Conservation (phyloP, 495 filamentous ascomycete species). For the Hypoxylon intermedium region DNA sequence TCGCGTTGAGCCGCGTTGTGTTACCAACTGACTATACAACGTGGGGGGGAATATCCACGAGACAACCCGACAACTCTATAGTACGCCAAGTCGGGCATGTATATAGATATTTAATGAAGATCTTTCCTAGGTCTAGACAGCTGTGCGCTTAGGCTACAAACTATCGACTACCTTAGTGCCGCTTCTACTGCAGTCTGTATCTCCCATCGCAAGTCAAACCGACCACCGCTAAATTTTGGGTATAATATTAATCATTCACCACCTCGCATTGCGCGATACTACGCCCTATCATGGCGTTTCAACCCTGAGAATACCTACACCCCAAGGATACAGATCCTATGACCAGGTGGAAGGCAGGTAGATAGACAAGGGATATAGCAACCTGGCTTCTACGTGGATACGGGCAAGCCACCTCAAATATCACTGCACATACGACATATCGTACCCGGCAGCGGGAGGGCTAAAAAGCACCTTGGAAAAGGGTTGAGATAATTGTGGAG, state of each 20-base stretch:
- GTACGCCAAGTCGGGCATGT: neutral
- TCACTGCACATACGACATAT: neutral
- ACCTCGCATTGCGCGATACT: slow-evolving; percentile 8
- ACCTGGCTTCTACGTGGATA: slow-evolving; percentile 7
- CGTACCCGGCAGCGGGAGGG: slow-evolving; percentile 4
- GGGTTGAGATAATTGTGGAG: slow-evolving; percentile 23
- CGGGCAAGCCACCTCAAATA: neutral
- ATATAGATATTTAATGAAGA: slow-evolving; percentile 11
- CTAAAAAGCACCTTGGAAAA: slow-evolving; percentile 1
- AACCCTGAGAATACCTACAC: slow-evolving; percentile 1
- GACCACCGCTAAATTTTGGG: neutral
- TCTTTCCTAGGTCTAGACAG: slow-evolving; percentile 21
- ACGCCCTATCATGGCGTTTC: slow-evolving; percentile 11
- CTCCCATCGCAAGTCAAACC: neutral
- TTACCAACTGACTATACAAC: neutral
- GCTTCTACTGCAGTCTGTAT: neutral
- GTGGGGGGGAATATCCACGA: neutral
- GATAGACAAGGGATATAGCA: neutral
- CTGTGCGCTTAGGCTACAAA: slow-evolving; percentile 5
- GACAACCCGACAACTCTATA: slow-evolving; percentile 2
- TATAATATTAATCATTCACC: neutral
- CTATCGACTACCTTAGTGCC: slow-evolving; percentile 15
- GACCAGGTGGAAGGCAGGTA: neutral
- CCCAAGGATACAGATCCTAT: neutral
- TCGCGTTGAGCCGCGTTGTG: neutral